phyloP scores from a whole-genome alignment of 176 grass and related monocot genomes.

The Oryza longistaminata region DNA sequence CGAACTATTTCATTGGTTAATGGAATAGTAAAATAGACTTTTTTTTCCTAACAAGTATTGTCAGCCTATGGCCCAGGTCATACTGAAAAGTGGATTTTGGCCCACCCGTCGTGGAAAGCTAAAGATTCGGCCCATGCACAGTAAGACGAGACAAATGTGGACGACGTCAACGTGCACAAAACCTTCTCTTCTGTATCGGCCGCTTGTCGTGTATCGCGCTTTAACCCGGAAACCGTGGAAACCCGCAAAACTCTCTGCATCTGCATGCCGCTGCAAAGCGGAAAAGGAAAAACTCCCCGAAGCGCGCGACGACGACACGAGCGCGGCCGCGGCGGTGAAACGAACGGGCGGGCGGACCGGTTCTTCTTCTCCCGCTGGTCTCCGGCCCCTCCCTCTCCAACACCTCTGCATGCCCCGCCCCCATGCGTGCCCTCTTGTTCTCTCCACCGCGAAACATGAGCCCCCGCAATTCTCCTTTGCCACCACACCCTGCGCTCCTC shows the following conservation, averaged over 20 bases:
- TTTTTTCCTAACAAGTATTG: no score
- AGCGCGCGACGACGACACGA: no score
- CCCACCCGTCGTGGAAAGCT: no score
- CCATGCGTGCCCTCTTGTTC: conserved; percentile 3
- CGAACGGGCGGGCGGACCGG: conserved; percentile 19
- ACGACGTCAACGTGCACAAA: no score
- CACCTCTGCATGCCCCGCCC: background rate
- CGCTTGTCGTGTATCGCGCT: no score
- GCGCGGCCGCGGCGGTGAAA: background rate
- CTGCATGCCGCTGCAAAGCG: background rate
- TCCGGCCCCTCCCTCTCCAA: background rate
- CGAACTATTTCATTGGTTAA: no score
- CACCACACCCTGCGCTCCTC: background rate
- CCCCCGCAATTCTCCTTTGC: conserved; percentile 3
- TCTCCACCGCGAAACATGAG: conserved; percentile 27
- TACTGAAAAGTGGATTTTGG: no score
- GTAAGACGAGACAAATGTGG: no score
- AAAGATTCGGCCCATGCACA: no score
- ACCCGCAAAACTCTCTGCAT: background rate
- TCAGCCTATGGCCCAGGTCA: no score
- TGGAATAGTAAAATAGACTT: no score
- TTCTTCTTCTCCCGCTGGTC: conserved; percentile 20
- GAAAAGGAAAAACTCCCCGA: background rate
- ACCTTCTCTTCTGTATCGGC: no score
- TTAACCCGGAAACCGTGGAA: background rate